These are phyloP conservation scores for Pseudozyma thailandica DNA, from an alignment of 1,284 basidiomycete species.

Conservation along the genomic window DNA sequence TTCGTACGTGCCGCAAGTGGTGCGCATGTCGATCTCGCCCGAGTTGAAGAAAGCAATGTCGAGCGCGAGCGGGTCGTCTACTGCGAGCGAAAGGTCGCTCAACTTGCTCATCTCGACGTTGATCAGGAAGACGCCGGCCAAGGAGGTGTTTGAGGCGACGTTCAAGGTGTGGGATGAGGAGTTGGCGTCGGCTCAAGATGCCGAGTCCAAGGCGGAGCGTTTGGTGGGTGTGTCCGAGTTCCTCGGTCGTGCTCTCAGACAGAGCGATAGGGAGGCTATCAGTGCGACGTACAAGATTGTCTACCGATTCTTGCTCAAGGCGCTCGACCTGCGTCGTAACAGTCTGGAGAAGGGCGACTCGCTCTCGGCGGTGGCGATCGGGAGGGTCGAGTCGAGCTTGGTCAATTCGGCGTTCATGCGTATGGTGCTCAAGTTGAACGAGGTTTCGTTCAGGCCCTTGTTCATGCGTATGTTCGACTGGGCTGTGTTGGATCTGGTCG, in stretches of 20 bases:
- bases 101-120: slow-evolving; percentile 35
- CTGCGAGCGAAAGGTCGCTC: slow-evolving; percentile 41
- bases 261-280: slow-evolving; percentile 69
- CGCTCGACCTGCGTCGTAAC: slow-evolving; percentile 76
- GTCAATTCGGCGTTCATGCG: slow-evolving; percentile 81
- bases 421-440: slow-evolving; percentile 91
- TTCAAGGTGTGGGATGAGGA: slow-evolving; percentile 55
- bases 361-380: slow-evolving; percentile 68
- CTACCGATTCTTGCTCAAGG: slow-evolving; percentile 84
- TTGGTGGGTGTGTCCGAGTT: slow-evolving; percentile 54
- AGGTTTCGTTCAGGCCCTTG: slow-evolving; percentile 88
- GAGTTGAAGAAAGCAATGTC: slow-evolving; percentile 38
- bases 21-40: slow-evolving; percentile 44
- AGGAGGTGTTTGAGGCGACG: slow-evolving; percentile 46
- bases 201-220: slow-evolving; percentile 17
- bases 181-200: slow-evolving; percentile 8
- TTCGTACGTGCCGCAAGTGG: slow-evolving; percentile 36
- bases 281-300: slow-evolving; percentile 77
- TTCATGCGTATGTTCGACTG: slow-evolving; percentile 94
- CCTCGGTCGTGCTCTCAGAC: slow-evolving; percentile 53
- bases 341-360: slow-evolving; percentile 13
- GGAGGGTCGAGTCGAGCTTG: slow-evolving; percentile 69
- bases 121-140: slow-evolving; percentile 38
- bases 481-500: slow-evolving; percentile 78
- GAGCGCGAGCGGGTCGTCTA: slow-evolving; percentile 38